Conservation (phyloP, 192 early-diverging fungal genomes). For the Coemansia sp. region DNA sequence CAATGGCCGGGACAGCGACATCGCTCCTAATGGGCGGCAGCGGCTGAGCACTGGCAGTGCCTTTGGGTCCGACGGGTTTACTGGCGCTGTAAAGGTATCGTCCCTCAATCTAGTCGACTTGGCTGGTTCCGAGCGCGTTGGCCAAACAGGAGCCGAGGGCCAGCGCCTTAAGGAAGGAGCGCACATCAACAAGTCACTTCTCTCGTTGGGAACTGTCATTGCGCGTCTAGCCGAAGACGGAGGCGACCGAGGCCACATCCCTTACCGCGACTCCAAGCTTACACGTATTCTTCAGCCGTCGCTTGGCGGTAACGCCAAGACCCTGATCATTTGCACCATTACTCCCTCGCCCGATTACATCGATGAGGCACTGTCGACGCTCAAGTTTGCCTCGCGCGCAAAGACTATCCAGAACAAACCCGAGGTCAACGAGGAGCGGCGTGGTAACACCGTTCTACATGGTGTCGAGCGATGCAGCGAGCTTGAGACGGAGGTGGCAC, state of each 20-base stretch:
- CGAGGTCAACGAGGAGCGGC: slow-evolving; percentile 73
- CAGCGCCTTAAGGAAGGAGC: slow-evolving; percentile 96
- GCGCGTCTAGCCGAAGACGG: slow-evolving; percentile 77
- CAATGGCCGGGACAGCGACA: neutral
- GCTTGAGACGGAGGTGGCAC: slow-evolving; percentile 57
- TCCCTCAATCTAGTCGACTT: slow-evolving; percentile 92
- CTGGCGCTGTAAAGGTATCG: slow-evolving; percentile 59
- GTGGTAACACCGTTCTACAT: slow-evolving; percentile 56
- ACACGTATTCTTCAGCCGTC: slow-evolving; percentile 94
- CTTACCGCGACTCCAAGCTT: slow-evolving; percentile 96
- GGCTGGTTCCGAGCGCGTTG: slow-evolving; percentile 94
- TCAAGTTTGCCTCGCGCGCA: slow-evolving; percentile 93
- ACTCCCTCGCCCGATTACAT: slow-evolving; percentile 71
- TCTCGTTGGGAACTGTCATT: slow-evolving; percentile 94
- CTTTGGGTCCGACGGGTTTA: slow-evolving; percentile 37
- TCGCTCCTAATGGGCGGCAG: slow-evolving; percentile 17
- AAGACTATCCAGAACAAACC: slow-evolving; percentile 88
- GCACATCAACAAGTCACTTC: slow-evolving; percentile 90
- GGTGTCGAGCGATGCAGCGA: slow-evolving; percentile 51
- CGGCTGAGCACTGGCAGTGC: slow-evolving; percentile 44
- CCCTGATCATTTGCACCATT: slow-evolving; percentile 92
- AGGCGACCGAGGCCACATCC: slow-evolving; percentile 77
- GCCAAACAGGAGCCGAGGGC: slow-evolving; percentile 68
- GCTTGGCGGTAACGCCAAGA: slow-evolving; percentile 86
- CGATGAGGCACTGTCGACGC: slow-evolving; percentile 90